Percentiles rank a stretch among this genome's conserved stretches.
Evolutionary conservation across 2,329 filamentous ascomycete genomes (phyloP).

Genomic region (Alternaria sp.): DNA sequence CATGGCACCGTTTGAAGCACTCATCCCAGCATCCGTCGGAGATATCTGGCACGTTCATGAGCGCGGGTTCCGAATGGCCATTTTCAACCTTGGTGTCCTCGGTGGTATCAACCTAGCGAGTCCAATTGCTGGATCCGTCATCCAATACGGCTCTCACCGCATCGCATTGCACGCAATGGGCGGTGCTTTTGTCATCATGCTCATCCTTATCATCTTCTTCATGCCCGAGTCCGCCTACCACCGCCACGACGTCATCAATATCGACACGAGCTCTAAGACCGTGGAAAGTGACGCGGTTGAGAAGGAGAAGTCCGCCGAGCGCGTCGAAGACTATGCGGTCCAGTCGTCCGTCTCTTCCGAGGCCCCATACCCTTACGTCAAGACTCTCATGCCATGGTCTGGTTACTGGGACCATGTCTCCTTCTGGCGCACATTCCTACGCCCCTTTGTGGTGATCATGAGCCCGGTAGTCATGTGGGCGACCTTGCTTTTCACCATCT

Average conservation of each 20-base stretch:
- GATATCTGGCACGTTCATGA: constrained; percentile 36
- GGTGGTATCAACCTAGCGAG: constrained; percentile 34
- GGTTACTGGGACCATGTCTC: constrained; percentile 30
- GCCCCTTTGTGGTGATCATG: constrained; percentile 23
- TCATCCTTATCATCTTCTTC: constrained; percentile 30
- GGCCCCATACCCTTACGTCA: constrained; percentile 7
- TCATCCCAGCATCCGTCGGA: constrained; percentile 31
- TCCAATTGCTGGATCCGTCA: constrained; percentile 31
- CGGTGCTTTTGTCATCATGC: constrained; percentile 26
- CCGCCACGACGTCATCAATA: constrained; percentile 20
- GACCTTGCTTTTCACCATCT: constrained; percentile 31
- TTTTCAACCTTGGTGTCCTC: constrained; percentile 34
- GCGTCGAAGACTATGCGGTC: constrained; percentile 11
- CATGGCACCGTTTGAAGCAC: constrained; percentile 34
- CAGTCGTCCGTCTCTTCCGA: neutral
- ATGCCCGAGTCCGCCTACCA: constrained; percentile 32
- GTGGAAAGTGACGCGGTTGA: constrained; percentile 12
- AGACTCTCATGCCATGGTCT: constrained; percentile 20
- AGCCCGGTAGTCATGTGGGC: constrained; percentile 33
- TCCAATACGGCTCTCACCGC: constrained; percentile 26
- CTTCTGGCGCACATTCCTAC: constrained; percentile 28
- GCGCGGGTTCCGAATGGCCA: constrained; percentile 29
- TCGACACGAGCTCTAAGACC: constrained; percentile 22
- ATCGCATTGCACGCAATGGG: constrained; percentile 33
- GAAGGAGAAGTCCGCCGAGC: constrained; percentile 16